phyloP scores from a whole-genome alignment of 2,329 filamentous ascomycete genomes.

The Aspergillus eucalypticola region DNA sequence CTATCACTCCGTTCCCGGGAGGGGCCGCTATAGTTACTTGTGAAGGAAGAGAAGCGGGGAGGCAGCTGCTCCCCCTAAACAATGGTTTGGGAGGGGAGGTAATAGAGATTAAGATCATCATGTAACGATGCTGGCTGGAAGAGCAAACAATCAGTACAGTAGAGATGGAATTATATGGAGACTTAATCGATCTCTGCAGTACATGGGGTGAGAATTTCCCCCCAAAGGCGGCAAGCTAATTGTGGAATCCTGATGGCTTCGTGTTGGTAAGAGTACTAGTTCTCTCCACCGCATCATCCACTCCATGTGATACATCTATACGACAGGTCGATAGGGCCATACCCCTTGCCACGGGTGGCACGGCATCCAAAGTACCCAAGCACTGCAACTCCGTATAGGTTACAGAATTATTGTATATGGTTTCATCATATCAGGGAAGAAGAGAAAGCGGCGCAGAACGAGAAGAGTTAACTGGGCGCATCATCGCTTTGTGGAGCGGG shows the following conservation, averaged over 20 bases:
- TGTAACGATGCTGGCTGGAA: too few relatives aligned
- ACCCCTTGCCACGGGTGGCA: constrained; percentile 6
- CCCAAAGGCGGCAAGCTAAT: not conserved
- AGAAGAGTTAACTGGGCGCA: not conserved
- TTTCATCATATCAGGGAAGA: not conserved
- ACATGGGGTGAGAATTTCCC: too few relatives aligned
- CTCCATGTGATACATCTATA: constrained; percentile 21
- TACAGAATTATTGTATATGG: not conserved
- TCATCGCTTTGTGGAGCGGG: not conserved
- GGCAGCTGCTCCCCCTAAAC: not conserved
- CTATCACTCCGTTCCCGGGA: constrained; percentile 13
- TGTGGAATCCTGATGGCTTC: not conserved
- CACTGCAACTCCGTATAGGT: not conserved
- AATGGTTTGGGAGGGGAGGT: not conserved
- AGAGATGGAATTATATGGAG: not conserved
- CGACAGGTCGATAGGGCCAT: constrained; percentile 12
- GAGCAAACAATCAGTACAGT: not conserved
- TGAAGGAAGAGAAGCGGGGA: not conserved
- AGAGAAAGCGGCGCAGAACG: not conserved
- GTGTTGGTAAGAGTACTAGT: not conserved
- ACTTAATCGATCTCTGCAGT: too few relatives aligned
- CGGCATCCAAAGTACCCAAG: constrained; percentile 3
- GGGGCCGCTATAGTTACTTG: not conserved
- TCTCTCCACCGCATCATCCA: constrained; percentile 2
- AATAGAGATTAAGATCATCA: too few relatives aligned